A percentile compares a stretch with the other conserved stretches of the same genome.
phyloP scores from a whole-genome alignment of 495 filamentous ascomycete species.

The Tuber indicum region DNA sequence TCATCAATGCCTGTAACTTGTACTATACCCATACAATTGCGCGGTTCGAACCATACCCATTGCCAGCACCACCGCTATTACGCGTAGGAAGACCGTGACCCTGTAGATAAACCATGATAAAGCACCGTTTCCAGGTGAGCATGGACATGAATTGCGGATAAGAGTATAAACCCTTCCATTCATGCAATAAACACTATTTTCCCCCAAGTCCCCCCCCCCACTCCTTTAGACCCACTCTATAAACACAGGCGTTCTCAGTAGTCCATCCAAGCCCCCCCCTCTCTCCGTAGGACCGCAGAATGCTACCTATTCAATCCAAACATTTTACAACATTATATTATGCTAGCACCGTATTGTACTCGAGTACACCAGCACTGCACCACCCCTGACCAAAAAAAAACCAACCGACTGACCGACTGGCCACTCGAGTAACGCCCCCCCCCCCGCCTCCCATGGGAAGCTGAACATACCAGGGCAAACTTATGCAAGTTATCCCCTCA shows the following conservation, averaged over 20 bases:
- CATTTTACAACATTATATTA: too few relatives aligned
- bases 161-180: not conserved
- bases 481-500: not conserved
- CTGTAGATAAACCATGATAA: not conserved
- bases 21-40: not conserved
- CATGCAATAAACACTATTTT: not conserved
- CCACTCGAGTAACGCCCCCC: not conserved
- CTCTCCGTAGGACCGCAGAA: too few relatives aligned
- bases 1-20: too few relatives aligned
- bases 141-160: not conserved
- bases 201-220: not conserved
- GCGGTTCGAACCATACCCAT: not conserved
- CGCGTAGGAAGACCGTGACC: not conserved
- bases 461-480: not conserved
- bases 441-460: not conserved
- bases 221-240: not conserved
- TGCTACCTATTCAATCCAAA: too few relatives aligned
- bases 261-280: too few relatives aligned
- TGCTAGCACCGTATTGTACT: too few relatives aligned
- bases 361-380: too few relatives aligned
- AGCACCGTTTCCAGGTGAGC: not conserved
- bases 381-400: too few relatives aligned
- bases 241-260: too few relatives aligned
- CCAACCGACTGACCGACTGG: not conserved
- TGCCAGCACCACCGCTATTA: not conserved